Evolutionary conservation across 805 yeast species (phyloP), one percentile per base, ranked within the genome.

Genomic region (Ogataea paraovalis): DNA sequence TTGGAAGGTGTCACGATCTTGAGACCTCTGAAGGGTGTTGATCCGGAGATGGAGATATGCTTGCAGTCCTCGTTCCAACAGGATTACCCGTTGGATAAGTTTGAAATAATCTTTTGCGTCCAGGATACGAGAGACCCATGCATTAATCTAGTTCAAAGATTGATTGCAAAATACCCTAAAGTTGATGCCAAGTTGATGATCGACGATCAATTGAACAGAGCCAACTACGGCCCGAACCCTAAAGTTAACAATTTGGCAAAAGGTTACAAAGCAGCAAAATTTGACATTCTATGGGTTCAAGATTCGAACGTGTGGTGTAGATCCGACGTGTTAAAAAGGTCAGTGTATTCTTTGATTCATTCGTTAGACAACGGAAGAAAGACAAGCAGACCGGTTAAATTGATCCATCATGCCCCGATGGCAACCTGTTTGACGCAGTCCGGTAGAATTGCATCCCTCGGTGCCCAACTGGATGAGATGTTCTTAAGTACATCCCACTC

Each of bases 181-280:
- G 69, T 82, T 5, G 80, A 85, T 56, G 76, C 88, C 19, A 72
- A 72, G 51, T 67, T 89, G 4, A 59, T 87, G 50, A 64, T 84
- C 2, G 85, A 80, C 40, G 66, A 69, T 45, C 52, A 54, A 18
- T 66, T 56, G 4, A 49, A 52, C 7, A 67, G 65, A 32, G 76
- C 71, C 46, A 75, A 75, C 53, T 84, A 70, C 57, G 96, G 96
- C 2, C 94, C 95, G 4, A 89, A 89, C 58, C 97, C 97, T 6
- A 89, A 89, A 65, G 87, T 89, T 46, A 87, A 88, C 66, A 89
- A 89, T 65, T 69, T 89, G 41, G 82, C 89, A n/a, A 86, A 86
- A 62, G 96, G 96, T 5, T 87, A 83, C 59, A 63, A 69, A 36
- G 65, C 65, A 2, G 92, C 96, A 7, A 76, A 78, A 55, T 70